A percentile compares a stretch with the other conserved stretches of the same genome.
Conservation (phyloP, 2,329 filamentous ascomycete species). For the Aspergillus brasiliensis region DNA sequence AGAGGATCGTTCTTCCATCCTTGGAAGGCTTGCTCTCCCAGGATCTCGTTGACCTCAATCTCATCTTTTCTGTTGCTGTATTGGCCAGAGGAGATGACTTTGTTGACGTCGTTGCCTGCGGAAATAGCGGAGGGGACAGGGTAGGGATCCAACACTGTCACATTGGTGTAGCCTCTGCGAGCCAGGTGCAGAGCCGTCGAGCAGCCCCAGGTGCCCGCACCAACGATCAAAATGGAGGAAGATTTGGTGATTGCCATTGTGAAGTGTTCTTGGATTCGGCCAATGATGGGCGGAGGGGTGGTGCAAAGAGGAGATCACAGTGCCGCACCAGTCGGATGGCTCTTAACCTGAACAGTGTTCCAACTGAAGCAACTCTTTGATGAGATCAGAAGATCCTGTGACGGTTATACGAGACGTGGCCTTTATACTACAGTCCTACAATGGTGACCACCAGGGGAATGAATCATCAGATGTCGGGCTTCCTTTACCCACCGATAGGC, state of each 20-base stretch:
- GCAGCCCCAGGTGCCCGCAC: slow-evolving; percentile 51
- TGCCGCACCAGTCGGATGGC: not conserved
- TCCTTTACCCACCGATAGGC: not conserved
- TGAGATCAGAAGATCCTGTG: not conserved
- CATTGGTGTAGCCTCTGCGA: slow-evolving; percentile 49
- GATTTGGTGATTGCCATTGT: slow-evolving; percentile 19
- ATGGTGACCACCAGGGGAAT: not conserved
- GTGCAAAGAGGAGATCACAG: not conserved
- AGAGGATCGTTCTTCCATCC: slow-evolving; percentile 50
- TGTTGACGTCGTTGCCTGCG: slow-evolving; percentile 52
- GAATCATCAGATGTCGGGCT: slow-evolving; percentile 1
- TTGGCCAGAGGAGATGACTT: slow-evolving; percentile 42
- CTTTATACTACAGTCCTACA: not conserved
- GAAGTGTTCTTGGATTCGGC: not conserved
- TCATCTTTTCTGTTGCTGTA: slow-evolving; percentile 37
- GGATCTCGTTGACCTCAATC: slow-evolving; percentile 25
- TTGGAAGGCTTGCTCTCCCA: slow-evolving; percentile 37
- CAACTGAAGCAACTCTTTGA: not conserved
- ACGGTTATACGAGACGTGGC: not conserved
- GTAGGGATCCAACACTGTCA: slow-evolving; percentile 52
- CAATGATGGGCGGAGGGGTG: not conserved
- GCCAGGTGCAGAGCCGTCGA: slow-evolving; percentile 52
- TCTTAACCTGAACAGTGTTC: not conserved
- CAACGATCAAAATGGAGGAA: slow-evolving; percentile 47
- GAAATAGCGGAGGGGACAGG: slow-evolving; percentile 51